These are phyloP conservation scores for Gracilaria vermiculophylla DNA, from an alignment of 23 red algal genomes.

Conservation along the genomic window DNA sequence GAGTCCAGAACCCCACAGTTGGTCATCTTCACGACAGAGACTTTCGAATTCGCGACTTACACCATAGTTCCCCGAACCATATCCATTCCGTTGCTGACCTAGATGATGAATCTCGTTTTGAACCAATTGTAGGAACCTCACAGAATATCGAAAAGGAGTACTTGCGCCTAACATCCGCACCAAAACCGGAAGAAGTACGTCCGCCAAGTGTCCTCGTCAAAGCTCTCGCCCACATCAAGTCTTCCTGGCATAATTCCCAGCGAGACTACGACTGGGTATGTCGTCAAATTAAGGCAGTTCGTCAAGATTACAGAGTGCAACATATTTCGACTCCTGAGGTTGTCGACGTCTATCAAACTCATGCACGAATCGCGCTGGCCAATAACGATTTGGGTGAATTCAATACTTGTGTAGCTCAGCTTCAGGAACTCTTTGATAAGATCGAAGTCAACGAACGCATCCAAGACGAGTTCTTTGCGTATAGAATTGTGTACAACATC, in stretches of 20 bases:
- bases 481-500: slow-evolving; percentile 62
- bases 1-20: slow-evolving; percentile 26
- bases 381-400: slow-evolving; percentile 83
- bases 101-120: slow-evolving; percentile 44
- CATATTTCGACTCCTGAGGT: slow-evolving; percentile 60
- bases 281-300: slow-evolving; percentile 80
- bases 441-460: slow-evolving; percentile 2
- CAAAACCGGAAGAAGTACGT: slow-evolving; percentile 56
- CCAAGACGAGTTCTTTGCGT: slow-evolving; percentile 54
- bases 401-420: slow-evolving; percentile 74
- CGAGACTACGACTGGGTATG: slow-evolving; percentile 81
- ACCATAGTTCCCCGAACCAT: neutral
- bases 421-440: slow-evolving; percentile 65
- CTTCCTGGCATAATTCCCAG: slow-evolving; percentile 10
- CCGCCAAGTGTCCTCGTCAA: slow-evolving; percentile 62
- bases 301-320: slow-evolving; percentile 83
- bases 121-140: slow-evolving; percentile 64
- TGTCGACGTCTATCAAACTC: slow-evolving; percentile 72
- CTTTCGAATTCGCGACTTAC: neutral
- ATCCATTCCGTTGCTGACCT: slow-evolving; percentile 13
- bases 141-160: slow-evolving; percentile 77
- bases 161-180: slow-evolving; percentile 70
- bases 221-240: slow-evolving; percentile 57
- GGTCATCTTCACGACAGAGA: slow-evolving; percentile 47
- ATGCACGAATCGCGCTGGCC: slow-evolving; percentile 76